phyloP scores from a whole-genome alignment of 352 stramenopile species.

The Hyaloperonospora brassicae region DNA sequence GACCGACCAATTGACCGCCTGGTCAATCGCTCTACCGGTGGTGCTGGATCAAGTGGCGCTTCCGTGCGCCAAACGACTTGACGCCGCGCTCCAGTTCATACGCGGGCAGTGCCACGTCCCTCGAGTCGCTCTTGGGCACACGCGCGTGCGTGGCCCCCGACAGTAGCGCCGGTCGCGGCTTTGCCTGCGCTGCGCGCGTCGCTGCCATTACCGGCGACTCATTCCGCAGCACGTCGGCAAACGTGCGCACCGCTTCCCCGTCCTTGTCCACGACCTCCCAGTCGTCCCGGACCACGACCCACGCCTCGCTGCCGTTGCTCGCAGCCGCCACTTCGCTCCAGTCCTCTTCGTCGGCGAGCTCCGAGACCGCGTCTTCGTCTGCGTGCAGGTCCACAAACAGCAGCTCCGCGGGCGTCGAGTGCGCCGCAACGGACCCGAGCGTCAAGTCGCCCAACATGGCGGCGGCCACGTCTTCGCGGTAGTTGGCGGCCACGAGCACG shows the following conservation, averaged over 20 bases:
- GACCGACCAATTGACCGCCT: neutral
- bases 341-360: constrained; percentile 37
- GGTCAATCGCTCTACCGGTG: constrained; percentile 19
- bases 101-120: constrained; percentile 11
- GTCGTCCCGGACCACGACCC: constrained; percentile 59
- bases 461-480: constrained; percentile 51
- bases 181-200: neutral
- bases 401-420: constrained; percentile 16
- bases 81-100: constrained; percentile 27
- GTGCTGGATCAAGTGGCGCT: constrained; percentile 36
- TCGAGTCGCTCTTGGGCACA: constrained; percentile 16
- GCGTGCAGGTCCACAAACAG: constrained; percentile 37
- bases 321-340: constrained; percentile 43
- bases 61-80: constrained; percentile 60
- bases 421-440: constrained; percentile 13
- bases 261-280: constrained; percentile 65
- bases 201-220: neutral
- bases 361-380: constrained; percentile 21
- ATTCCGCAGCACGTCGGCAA: constrained; percentile 47
- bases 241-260: constrained; percentile 40
- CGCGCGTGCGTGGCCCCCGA: constrained; percentile 2
- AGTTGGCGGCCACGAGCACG: constrained; percentile 57
- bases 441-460: constrained; percentile 52
- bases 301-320: constrained; percentile 26
- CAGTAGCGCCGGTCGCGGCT: constrained; percentile 8